Base-by-base conservation (phyloP, 164 flowering plant species). In the Vitis cinerea region DNA sequence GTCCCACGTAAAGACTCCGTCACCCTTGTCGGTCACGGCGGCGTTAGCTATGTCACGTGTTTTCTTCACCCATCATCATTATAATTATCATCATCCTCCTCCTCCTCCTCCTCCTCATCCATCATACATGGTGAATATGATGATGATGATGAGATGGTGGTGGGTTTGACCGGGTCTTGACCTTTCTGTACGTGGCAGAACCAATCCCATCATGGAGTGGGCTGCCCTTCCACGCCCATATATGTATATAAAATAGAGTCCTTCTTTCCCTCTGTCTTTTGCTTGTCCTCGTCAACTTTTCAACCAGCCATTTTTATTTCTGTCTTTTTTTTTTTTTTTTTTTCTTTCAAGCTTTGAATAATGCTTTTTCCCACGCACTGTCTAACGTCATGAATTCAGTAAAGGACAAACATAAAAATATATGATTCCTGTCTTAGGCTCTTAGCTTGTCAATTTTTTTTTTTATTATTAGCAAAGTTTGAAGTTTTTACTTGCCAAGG, bases 131-230 rank as follows among this genome's bases (percentile, higher is more conserved):
- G 8, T 37, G 4, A 23, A 37, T 6, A 4, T 37, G 44, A 37
- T 37, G 44, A 23, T 37, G 44, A 37, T 37, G 58, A 55, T 55
- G 58, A n/a, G 58, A 0, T 37, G 27, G 12, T 55, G n/a, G 16
- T 14, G n/a, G 58, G n/a, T 55, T 55, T 55, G 58, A 55, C 58
- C 7, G 58, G 17, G n/a, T 55, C 58, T 55, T 55, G 58, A 55
- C 58, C 58, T 17, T 13, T 1, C 17, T n/a, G 17, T 1, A 8
- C 17, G 58, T 52, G 58, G 58, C 17, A 55, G 58, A 15, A 15
- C n/a, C 16, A n/a, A 17, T 55, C 58, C 16, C 58, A 55, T 55
- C 58, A 55, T 55, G 58, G 58, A n/a, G 58, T 11, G 12, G 14
- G 12, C 58, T 55, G 17, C 16, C 19, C 16, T 37, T 37, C 2